phyloP scores from a whole-genome alignment of 1,284 basidiomycete species.

The Marasmius tenuissimus region DNA sequence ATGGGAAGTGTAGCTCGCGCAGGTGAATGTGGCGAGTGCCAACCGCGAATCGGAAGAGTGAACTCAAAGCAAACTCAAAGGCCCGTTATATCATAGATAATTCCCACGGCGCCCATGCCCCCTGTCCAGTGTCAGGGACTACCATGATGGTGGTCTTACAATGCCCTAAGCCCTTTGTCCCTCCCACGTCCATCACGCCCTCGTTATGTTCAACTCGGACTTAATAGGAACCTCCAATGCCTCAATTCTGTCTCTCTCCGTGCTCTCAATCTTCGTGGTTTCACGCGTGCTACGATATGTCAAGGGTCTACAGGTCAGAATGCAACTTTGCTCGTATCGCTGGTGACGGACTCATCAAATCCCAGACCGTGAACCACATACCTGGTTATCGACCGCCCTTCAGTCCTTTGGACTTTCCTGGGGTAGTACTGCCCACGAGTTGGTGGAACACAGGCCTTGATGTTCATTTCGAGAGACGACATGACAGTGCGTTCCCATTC shows the following conservation, averaged over 20 bases:
- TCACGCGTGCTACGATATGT: neutral
- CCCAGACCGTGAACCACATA: conserved; percentile 32
- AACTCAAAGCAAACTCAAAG: too few species aligned
- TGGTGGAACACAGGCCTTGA: conserved; percentile 44
- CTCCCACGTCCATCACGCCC: too few species aligned
- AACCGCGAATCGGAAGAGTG: too few species aligned
- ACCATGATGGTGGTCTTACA: too few species aligned
- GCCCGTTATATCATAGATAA: too few species aligned
- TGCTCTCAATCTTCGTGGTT: neutral
- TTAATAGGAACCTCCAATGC: too few species aligned
- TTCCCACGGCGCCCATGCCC: too few species aligned
- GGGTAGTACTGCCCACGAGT: conserved; percentile 35
- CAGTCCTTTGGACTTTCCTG: conserved; percentile 36
- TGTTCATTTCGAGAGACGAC: conserved; percentile 39
- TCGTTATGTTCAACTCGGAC: too few species aligned
- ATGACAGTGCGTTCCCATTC: conserved; percentile 21
- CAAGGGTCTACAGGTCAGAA: neutral
- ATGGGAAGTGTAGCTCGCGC: too few species aligned
- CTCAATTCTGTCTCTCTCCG: neutral
- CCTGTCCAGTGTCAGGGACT: too few species aligned
- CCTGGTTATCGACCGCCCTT: conserved; percentile 41
- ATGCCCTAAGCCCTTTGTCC: too few species aligned
- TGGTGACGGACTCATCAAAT: neutral
- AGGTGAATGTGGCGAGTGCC: too few species aligned
- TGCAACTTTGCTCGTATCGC: neutral